Conservation (phyloP, 2,329 filamentous ascomycete species). For the Diaporthe sp. region DNA sequence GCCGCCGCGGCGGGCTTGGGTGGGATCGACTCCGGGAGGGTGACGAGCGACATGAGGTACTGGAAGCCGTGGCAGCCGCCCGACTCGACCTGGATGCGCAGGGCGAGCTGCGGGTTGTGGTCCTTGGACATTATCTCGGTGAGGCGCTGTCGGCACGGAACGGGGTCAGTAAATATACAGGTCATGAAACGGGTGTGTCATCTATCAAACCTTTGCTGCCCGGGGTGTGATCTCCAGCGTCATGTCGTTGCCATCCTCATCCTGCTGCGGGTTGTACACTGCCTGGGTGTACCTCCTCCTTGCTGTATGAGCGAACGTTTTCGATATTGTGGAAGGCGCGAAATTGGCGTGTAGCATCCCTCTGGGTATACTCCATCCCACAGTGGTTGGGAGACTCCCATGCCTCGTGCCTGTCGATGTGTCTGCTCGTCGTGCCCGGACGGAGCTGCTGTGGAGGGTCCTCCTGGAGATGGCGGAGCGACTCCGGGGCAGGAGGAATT, state of each 20-base stretch:
- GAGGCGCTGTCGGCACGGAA: slow-evolving; percentile 68
- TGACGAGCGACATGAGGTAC: slow-evolving; percentile 91
- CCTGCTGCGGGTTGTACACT: slow-evolving; percentile 79
- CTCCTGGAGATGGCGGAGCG: slow-evolving; percentile 34
- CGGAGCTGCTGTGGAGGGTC: slow-evolving; percentile 37
- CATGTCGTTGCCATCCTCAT: slow-evolving; percentile 90
- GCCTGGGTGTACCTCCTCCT: slow-evolving; percentile 59
- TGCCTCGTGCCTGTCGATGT: background rate
- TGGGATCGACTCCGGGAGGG: slow-evolving; percentile 60
- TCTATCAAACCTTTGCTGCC: slow-evolving; percentile 76
- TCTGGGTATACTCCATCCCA: slow-evolving; percentile 6
- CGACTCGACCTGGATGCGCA: slow-evolving; percentile 93
- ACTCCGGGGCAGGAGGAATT: slow-evolving; percentile 56
- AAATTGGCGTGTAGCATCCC: background rate
- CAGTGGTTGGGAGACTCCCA: background rate
- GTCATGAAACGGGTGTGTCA: background rate
- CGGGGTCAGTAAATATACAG: background rate
- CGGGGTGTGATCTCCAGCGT: slow-evolving; percentile 85
- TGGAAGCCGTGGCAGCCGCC: slow-evolving; percentile 99
- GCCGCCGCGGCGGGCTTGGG: slow-evolving; percentile 37
- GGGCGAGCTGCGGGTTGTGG: slow-evolving; percentile 81
- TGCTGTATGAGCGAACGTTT: slow-evolving; percentile 53
- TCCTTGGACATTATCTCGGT: slow-evolving; percentile 81
- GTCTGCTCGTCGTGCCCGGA: background rate
- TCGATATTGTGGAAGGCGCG: background rate